phyloP scores from a whole-genome alignment of 345 rosid species.

The Salix brachista region DNA sequence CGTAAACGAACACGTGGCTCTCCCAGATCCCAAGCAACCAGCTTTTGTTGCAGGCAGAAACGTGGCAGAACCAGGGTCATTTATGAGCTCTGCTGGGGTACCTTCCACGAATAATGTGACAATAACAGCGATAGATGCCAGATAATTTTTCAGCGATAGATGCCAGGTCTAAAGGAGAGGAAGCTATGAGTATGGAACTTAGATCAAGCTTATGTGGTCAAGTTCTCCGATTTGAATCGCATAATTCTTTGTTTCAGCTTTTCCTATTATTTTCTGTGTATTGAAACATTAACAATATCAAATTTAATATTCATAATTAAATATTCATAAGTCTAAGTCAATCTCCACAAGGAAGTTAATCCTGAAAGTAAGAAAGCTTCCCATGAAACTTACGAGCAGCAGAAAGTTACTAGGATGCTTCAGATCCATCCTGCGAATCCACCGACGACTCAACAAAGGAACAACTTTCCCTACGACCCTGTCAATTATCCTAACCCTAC shows the following conservation, averaged over 20 bases:
- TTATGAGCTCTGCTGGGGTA: not conserved
- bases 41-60: not conserved
- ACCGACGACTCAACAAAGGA: not conserved
- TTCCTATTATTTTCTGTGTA: too few relatives aligned
- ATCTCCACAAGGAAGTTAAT: not conserved
- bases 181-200: too few relatives aligned
- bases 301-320: too few relatives aligned
- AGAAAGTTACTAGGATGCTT: not conserved
- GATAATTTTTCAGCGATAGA: not conserved
- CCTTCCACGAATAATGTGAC: not conserved
- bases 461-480: not conserved
- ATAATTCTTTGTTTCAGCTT: too few relatives aligned
- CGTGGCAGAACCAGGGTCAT: not conserved
- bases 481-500: not conserved
- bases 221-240: too few relatives aligned
- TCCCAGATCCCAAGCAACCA: slow-evolving; percentile 2
- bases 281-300: too few relatives aligned
- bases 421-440: not conserved
- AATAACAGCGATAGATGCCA: not conserved
- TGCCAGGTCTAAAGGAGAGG: too few relatives aligned
- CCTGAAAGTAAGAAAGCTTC: not conserved
- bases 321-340: too few relatives aligned
- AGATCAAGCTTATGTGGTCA: too few relatives aligned
- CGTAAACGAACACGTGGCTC: not conserved
- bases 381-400: not conserved